Conservation (phyloP, 805 yeast genomes). For the Suhomyces kilbournensis region DNA sequence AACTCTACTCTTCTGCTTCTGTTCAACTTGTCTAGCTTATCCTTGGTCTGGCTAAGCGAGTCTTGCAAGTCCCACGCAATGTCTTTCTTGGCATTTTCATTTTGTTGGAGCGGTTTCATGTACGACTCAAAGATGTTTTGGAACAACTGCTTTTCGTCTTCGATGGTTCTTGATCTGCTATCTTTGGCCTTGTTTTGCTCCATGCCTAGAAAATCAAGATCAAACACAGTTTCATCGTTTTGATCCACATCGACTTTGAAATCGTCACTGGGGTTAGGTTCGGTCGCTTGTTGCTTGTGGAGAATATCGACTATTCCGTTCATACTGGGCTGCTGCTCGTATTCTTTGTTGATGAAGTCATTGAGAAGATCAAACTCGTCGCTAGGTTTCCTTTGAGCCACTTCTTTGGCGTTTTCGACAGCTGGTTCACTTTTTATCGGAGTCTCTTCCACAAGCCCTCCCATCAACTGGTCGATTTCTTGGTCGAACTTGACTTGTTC, state of each 20-base stretch:
- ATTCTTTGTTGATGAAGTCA: conserved; percentile 10
- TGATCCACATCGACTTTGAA: conserved; percentile 11
- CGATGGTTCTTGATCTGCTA: conserved; percentile 6
- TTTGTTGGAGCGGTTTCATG: conserved; percentile 12
- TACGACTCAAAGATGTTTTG: conserved; percentile 25
- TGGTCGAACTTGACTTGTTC: background rate
- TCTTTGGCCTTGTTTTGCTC: background rate
- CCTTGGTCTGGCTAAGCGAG: conserved; percentile 6
- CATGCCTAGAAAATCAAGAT: conserved; percentile 10
- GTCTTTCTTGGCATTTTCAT: conserved; percentile 5
- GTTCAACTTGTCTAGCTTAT: conserved; percentile 4
- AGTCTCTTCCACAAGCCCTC: background rate
- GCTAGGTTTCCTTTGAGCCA: background rate
- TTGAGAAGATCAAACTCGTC: conserved; percentile 11
- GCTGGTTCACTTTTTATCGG: background rate
- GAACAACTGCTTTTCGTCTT: conserved; percentile 22
- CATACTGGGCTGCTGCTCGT: conserved; percentile 2
- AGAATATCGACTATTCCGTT: conserved; percentile 3
- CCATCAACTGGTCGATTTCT: background rate
- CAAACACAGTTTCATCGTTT: conserved; percentile 13
- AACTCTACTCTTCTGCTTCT: conserved; percentile 5
- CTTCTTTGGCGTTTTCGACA: background rate
- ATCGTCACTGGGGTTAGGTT: conserved; percentile 1
- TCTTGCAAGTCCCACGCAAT: conserved; percentile 8
- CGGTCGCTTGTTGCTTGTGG: conserved; percentile 8